Conservation (phyloP, 75 land plant species). For the Sequoiadendron giganteum region DNA sequence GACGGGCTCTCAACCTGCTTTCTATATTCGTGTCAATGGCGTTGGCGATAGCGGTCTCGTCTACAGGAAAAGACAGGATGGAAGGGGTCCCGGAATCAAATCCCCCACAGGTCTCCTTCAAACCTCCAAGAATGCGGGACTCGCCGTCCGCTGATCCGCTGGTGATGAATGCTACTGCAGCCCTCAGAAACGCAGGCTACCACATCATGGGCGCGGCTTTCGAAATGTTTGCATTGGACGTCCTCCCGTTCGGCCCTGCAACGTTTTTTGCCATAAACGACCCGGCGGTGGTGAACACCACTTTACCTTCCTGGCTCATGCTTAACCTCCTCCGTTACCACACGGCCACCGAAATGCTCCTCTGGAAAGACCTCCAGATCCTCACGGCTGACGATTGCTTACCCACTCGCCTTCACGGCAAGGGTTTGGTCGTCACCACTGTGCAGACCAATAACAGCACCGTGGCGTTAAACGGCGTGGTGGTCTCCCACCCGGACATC, state of each 20-base stretch:
- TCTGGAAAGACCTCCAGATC: not conserved
- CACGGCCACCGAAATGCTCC: not conserved
- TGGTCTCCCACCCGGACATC: not conserved
- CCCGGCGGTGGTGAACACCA: not conserved
- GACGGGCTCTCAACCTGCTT: too few species aligned
- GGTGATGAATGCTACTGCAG: not conserved
- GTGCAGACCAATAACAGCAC: not conserved
- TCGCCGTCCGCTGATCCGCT: not conserved
- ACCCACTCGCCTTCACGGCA: not conserved
- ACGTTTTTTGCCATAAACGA: conserved; percentile 3
- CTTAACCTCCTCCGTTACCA: conserved; percentile 4
- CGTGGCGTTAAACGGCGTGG: not conserved
- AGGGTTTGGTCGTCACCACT: not conserved
- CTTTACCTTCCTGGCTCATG: not conserved
- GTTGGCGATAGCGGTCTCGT: too few species aligned
- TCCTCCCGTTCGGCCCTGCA: not conserved
- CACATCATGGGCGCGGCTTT: not conserved
- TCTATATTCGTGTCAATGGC: too few species aligned
- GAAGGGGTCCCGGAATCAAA: too few species aligned
- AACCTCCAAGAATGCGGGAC: too few species aligned
- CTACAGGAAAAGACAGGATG: too few species aligned
- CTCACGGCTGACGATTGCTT: not conserved
- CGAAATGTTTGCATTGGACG: not conserved
- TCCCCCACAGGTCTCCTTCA: too few species aligned
- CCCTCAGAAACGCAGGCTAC: not conserved